Conservation (phyloP, 1,284 basidiomycete species). For the Coniferiporia weirii region DNA sequence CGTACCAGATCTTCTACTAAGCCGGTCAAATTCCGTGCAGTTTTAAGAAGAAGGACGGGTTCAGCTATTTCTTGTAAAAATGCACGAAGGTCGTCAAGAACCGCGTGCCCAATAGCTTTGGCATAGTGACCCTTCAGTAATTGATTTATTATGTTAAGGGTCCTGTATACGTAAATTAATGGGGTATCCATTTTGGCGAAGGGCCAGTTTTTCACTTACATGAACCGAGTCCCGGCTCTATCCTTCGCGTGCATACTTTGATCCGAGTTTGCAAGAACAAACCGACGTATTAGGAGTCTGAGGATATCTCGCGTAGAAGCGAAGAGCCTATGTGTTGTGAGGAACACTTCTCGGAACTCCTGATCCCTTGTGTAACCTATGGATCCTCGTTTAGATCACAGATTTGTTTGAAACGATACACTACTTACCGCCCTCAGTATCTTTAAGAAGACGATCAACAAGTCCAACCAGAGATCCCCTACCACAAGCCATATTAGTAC, state of each 20-base stretch:
- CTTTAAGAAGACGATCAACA: slow-evolving; percentile 33
- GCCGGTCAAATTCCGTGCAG: slow-evolving; percentile 1
- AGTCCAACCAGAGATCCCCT: slow-evolving; percentile 39
- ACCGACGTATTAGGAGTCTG: slow-evolving; percentile 12
- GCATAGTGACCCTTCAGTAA: slow-evolving; percentile 13
- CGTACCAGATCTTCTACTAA: slow-evolving; percentile 26
- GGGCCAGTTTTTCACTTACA: not conserved
- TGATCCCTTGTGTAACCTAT: slow-evolving; percentile 2
- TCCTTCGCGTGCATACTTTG: slow-evolving; percentile 2
- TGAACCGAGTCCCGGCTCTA: slow-evolving; percentile 5
- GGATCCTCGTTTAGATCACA: not conserved
- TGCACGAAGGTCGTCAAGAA: slow-evolving; percentile 12
- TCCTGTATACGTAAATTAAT: not conserved
- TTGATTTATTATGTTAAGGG: slow-evolving; percentile 10
- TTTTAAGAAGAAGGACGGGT: not conserved
- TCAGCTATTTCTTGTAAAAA: slow-evolving; percentile 10
- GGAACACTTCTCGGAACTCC: slow-evolving; percentile 33
- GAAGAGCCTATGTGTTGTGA: slow-evolving; percentile 14
- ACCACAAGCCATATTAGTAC: slow-evolving; percentile 20
- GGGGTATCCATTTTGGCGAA: not conserved
- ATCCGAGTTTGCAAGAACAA: slow-evolving; percentile 7
- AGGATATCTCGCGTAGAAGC: slow-evolving; percentile 15
- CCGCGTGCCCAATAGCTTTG: slow-evolving; percentile 5
- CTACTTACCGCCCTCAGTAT: slow-evolving; percentile 25
- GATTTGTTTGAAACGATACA: not conserved